phyloP scores from a whole-genome alignment of 1,284 basidiomycete species.

The Calocybe gambosa region DNA sequence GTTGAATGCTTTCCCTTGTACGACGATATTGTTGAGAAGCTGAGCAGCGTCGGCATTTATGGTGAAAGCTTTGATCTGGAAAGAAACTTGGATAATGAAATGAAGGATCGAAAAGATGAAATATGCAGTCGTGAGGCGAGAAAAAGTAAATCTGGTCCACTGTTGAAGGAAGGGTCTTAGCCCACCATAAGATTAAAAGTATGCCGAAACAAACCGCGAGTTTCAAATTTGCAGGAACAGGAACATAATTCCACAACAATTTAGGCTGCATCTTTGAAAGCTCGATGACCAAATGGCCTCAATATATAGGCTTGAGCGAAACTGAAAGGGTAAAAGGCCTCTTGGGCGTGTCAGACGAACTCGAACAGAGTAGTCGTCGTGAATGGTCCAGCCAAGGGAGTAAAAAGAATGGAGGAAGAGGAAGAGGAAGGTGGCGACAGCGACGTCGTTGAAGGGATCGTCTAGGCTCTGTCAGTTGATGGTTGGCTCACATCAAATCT shows the following conservation, averaged over 20 bases:
- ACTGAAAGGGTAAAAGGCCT: conserved; percentile 31
- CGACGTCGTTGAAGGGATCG: neutral
- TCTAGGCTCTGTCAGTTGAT: neutral
- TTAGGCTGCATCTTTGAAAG: conserved; percentile 37
- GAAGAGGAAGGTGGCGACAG: conserved; percentile 18
- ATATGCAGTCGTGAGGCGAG: conserved; percentile 59
- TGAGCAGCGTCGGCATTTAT: conserved; percentile 54
- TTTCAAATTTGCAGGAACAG: conserved; percentile 39
- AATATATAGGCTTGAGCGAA: conserved; percentile 9
- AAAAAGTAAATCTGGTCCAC: conserved; percentile 69
- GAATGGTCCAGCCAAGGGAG: conserved; percentile 46
- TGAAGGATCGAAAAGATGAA: conserved; percentile 62
- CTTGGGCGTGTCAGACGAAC: conserved; percentile 34
- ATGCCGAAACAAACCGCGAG: conserved; percentile 41
- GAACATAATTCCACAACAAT: conserved; percentile 33
- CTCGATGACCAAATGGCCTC: neutral
- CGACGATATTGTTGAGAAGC: conserved; percentile 46
- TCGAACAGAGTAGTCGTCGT: conserved; percentile 15
- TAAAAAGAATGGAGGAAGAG: conserved; percentile 22
- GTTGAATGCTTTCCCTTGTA: conserved; percentile 41
- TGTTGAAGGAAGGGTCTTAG: conserved; percentile 23
- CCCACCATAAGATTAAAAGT: neutral
- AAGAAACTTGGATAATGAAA: conserved; percentile 59
- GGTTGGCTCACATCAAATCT: neutral
- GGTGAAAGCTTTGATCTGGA: conserved; percentile 62